phyloP scores from a whole-genome alignment of 2,329 filamentous ascomycete genomes.

The Aspergillus piperis region DNA sequence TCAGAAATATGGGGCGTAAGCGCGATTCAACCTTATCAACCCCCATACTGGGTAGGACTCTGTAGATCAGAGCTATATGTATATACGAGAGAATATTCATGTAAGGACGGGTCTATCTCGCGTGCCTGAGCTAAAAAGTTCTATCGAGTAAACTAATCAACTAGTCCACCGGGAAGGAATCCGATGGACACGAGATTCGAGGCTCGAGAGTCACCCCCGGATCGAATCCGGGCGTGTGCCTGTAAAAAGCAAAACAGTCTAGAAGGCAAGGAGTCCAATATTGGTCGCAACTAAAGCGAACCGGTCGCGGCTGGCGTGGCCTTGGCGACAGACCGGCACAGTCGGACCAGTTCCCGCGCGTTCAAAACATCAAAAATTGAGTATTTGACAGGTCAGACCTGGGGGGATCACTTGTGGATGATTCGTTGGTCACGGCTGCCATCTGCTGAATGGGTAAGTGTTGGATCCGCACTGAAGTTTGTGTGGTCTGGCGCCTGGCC shows the following conservation, averaged over 20 bases:
- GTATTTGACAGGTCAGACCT: too few species aligned
- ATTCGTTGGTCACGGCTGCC: too few species aligned
- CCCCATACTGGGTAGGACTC: background rate
- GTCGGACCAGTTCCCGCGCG: too few species aligned
- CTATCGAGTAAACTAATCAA: background rate
- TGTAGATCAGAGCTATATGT: background rate
- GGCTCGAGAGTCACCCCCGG: background rate
- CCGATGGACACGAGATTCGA: background rate
- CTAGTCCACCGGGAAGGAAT: background rate
- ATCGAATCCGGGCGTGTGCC: background rate
- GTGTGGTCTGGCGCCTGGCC: too few species aligned
- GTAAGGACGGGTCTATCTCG: too few species aligned
- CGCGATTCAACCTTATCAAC: too few species aligned
- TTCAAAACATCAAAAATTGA: too few species aligned
- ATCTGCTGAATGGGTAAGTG: too few species aligned
- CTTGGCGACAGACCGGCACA: background rate
- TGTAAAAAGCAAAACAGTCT: background rate
- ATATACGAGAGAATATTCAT: background rate
- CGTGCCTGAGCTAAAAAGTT: background rate
- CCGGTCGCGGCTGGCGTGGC: background rate
- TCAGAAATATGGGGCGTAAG: slow-evolving; percentile 22
- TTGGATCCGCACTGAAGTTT: too few species aligned
- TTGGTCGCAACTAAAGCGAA: background rate
- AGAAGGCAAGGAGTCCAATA: background rate
- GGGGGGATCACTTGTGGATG: too few species aligned